These are phyloP conservation scores for Podaxis rugospora DNA, from an alignment of 768 basidiomycete species.

Conservation along the genomic window DNA sequence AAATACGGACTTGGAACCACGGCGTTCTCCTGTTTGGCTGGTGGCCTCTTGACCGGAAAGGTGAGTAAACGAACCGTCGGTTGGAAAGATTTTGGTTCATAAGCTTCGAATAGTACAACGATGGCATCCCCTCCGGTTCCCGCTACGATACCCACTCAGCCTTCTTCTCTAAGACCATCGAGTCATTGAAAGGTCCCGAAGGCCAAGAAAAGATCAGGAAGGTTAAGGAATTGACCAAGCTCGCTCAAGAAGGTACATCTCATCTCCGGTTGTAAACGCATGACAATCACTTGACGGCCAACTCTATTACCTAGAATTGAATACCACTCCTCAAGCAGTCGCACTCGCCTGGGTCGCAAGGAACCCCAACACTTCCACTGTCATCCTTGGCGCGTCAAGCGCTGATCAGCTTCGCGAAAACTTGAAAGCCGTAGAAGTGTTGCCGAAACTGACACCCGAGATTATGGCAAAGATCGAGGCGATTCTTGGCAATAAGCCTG, in stretches of 20 bases:
- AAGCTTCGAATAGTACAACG: slow-evolving; percentile 49
- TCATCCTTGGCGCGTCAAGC: slow-evolving; percentile 64
- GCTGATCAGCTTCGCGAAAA: slow-evolving; percentile 64
- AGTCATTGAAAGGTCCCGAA: slow-evolving; percentile 49
- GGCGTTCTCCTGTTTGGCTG: slow-evolving; percentile 70
- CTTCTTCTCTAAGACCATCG: slow-evolving; percentile 52
- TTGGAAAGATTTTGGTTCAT: not conserved
- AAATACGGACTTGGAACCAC: slow-evolving; percentile 69
- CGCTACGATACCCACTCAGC: slow-evolving; percentile 56
- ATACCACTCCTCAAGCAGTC: slow-evolving; percentile 55
- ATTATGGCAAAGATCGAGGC: slow-evolving; percentile 63
- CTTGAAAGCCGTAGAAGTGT: slow-evolving; percentile 64
- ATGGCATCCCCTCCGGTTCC: slow-evolving; percentile 70
- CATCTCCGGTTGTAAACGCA: not conserved
- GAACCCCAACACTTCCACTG: slow-evolving; percentile 61
- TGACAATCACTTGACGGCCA: no score
- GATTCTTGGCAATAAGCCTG: slow-evolving; percentile 54
- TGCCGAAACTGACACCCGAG: slow-evolving; percentile 67
- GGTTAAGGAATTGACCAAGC: slow-evolving; percentile 58
- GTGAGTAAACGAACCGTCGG: slow-evolving; percentile 22
- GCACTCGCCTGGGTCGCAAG: slow-evolving; percentile 74
- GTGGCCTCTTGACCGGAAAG: slow-evolving; percentile 77
- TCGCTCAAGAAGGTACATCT: slow-evolving; percentile 52
- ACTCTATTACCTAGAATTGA: slow-evolving; percentile 36
- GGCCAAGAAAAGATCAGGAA: slow-evolving; percentile 70